Evolutionary conservation across 805 yeast species (phyloP).

Genomic region (Nakazawaea anatomiae): DNA sequence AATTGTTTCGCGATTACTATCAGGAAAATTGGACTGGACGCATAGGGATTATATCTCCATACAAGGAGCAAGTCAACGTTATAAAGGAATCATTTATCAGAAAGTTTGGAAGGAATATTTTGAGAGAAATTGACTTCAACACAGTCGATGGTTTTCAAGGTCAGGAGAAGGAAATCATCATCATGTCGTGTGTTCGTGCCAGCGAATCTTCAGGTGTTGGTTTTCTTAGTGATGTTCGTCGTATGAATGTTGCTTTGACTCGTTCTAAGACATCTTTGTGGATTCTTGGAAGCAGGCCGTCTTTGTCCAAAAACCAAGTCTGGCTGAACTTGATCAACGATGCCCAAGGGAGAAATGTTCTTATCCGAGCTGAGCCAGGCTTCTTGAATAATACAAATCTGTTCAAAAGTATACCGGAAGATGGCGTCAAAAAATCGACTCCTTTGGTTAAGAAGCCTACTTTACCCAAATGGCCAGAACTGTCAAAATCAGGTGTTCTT

Average conservation of each 20-base stretch:
- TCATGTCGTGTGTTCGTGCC: slow-evolving; percentile 95
- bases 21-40: slow-evolving; percentile 55
- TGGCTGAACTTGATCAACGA: slow-evolving; percentile 70
- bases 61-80: slow-evolving; percentile 74
- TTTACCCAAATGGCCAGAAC: neutral
- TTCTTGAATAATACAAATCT: slow-evolving; percentile 15
- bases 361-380: slow-evolving; percentile 18
- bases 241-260: slow-evolving; percentile 96
- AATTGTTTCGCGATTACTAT: slow-evolving; percentile 44
- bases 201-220: slow-evolving; percentile 68
- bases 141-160: slow-evolving; percentile 98
- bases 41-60: slow-evolving; percentile 91
- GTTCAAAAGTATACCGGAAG: neutral
- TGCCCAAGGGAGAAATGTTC: slow-evolving; percentile 45
- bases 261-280: slow-evolving; percentile 90
- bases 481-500: neutral
- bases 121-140: slow-evolving; percentile 73
- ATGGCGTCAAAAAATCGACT: neutral
- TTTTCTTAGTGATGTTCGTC: slow-evolving; percentile 81
- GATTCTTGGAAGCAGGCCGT: slow-evolving; percentile 78
- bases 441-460: no score
- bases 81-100: slow-evolving; percentile 52
- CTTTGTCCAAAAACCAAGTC: slow-evolving; percentile 56
- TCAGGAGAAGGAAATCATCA: slow-evolving; percentile 91
- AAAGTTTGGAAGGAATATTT: slow-evolving; percentile 57